phyloP scores from a whole-genome alignment of 2,329 filamentous ascomycete genomes.

The Alternaria consortialis region DNA sequence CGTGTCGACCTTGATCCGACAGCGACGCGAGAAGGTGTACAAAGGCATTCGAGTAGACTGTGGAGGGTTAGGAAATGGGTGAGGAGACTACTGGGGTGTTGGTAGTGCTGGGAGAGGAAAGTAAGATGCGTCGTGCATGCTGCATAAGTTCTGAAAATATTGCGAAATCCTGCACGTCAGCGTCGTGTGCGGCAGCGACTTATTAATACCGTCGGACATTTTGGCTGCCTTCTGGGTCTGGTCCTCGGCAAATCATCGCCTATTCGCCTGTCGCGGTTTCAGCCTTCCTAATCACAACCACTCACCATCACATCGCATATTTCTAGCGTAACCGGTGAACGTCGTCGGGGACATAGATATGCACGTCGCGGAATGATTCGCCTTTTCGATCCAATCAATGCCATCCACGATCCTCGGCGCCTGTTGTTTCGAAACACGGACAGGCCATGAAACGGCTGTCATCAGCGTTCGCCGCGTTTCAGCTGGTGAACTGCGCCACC shows the following conservation, averaged over 20 bases:
- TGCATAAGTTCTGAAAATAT: neutral
- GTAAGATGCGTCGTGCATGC: neutral
- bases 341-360: slow-evolving; percentile 8
- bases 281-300: slow-evolving; percentile 16
- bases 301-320: slow-evolving; percentile 10
- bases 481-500: slow-evolving; percentile 37
- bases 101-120: neutral
- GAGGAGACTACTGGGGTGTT: neutral
- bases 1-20: neutral
- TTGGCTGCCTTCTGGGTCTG: neutral
- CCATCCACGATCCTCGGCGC: slow-evolving; percentile 17
- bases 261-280: slow-evolving; percentile 16
- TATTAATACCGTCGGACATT: neutral
- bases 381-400: slow-evolving; percentile 5
- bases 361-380: neutral
- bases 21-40: neutral
- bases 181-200: neutral
- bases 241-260: slow-evolving; percentile 16
- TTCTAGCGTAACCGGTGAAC: slow-evolving; percentile 12
- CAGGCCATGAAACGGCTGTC: slow-evolving; percentile 20
- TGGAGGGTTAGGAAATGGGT: neutral
- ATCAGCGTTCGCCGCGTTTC: slow-evolving; percentile 27
- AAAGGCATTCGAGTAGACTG: no score
- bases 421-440: slow-evolving; percentile 33
- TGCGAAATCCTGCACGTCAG: neutral